Conservation (phyloP, 768 basidiomycete species). For the Pisolithus marmoratus region DNA sequence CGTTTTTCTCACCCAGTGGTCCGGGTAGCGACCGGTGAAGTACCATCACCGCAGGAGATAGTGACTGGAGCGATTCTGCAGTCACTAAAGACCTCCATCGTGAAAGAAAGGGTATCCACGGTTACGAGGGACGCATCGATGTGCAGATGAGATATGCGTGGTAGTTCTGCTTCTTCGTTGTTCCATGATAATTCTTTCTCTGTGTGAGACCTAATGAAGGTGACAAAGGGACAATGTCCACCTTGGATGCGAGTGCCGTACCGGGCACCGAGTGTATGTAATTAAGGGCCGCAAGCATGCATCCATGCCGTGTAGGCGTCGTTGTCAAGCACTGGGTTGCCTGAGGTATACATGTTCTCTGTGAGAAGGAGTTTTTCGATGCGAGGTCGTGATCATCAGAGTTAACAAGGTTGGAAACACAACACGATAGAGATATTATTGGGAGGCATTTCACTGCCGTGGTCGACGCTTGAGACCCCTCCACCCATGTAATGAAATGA, state of each 20-base stretch:
- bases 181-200: background rate
- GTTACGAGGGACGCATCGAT: constrained; percentile 23
- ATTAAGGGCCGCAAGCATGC: constrained; percentile 14
- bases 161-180: background rate
- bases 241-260: constrained; percentile 13
- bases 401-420: constrained; percentile 12
- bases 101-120: constrained; percentile 17
- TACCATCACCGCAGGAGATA: constrained; percentile 14
- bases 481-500: too few species aligned
- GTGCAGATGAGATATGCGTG: constrained; percentile 17
- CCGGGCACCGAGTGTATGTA: constrained; percentile 18
- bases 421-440: too few species aligned
- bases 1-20: constrained; percentile 11
- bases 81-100: constrained; percentile 12
- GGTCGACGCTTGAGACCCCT: too few species aligned
- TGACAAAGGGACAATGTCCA: background rate
- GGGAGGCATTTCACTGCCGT: too few species aligned
- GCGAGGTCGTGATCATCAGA: background rate
- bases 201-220: background rate
- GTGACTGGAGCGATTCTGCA: constrained; percentile 18
- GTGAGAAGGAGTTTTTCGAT: constrained; percentile 22
- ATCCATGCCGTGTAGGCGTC: constrained; percentile 23
- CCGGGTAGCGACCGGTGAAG: background rate
- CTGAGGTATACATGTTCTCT: constrained; percentile 24
- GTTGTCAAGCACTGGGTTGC: constrained; percentile 11